Evolutionary conservation across 2,329 filamentous ascomycete genomes (phyloP), one percentile per base, ranked within the genome.

Genomic region (Teratosphaeria zuluensis): DNA sequence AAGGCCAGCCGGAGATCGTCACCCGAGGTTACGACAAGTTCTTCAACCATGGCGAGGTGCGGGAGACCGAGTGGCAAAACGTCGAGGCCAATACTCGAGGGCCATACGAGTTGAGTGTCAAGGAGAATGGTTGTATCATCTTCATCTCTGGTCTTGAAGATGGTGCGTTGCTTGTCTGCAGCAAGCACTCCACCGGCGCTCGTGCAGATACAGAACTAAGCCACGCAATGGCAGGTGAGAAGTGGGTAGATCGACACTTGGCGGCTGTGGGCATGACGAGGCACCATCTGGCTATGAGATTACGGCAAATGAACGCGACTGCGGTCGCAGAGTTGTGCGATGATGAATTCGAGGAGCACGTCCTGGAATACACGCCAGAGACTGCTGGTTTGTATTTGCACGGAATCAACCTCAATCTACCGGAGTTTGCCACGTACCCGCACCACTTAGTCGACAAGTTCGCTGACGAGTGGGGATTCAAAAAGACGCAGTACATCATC

Each of bases 101-200:
- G 0, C 94, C 94, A 0, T 99, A 97, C 68, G 94, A 99, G 75
- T 78, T 99, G 58, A 97, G 91, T 59, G 84, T 97, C 56, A 99
- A 99, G 76, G 94, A 99, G 75, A 99, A 99, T 69, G 94, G 94
- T n/a, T 99, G 94, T 74, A 99, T 99, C 74, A 96, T 99, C 66
- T 99, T 99, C 77, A 85, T 99, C 52, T 87, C 91, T 16, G 94
- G 92, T 14, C 79, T 99, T 24, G 89, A 95, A 68, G 92, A 96
- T 68, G 92, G 84, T 38, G 90, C 89, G 1, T 78, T 99, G 9
- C 79, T 99, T 7, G 92, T 99, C n/a, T 97, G 92, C 82, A 97
- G 92, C 80, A 99, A 99, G 72, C 94, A 99, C 73, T 97, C 94
- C 0, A 97, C 92, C 0, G 94, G 94, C 6, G 78, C 84, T 28